A percentile compares a stretch with the other conserved stretches of the same genome.
These are phyloP conservation scores for Aspergillus piperis DNA, from an alignment of 2,329 filamentous ascomycete genomes.

Conservation along the genomic window DNA sequence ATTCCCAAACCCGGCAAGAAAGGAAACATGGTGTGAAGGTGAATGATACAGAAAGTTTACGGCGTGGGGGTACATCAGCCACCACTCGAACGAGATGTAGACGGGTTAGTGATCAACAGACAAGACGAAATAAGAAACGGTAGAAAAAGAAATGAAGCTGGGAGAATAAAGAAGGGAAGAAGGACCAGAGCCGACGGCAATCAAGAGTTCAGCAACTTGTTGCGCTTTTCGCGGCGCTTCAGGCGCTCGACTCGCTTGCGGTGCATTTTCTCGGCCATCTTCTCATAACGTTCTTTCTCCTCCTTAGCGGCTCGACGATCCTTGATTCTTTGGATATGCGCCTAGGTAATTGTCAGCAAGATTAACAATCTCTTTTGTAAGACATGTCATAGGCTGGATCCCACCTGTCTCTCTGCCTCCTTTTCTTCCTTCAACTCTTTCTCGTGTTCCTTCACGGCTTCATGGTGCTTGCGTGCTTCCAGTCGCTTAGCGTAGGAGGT, in stretches of 20 bases:
- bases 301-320: conserved; percentile 86
- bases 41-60: background rate
- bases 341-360: conserved; percentile 49
- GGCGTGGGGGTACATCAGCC: background rate
- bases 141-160: background rate
- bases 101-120: background rate
- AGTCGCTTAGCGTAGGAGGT: conserved; percentile 76
- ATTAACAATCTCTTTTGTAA: background rate
- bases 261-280: conserved; percentile 98
- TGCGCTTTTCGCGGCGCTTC: conserved; percentile 95
- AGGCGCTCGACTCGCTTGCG: conserved; percentile 88
- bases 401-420: conserved; percentile 80
- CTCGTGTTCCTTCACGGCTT: conserved; percentile 86
- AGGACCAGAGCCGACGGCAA: conserved; percentile 2
- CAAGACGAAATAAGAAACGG: background rate
- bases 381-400: background rate
- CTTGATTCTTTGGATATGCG: conserved; percentile 75
- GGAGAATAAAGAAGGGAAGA: background rate
- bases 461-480: conserved; percentile 67
- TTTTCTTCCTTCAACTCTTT: conserved; percentile 96
- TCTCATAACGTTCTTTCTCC: conserved; percentile 88
- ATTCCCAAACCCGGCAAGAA: background rate
- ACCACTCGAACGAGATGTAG: background rate
- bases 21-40: background rate
- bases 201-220: conserved; percentile 50